These are phyloP conservation scores for Suhomyces kunorum DNA, from an alignment of 1,139 yeast species.

Conservation along the genomic window DNA sequence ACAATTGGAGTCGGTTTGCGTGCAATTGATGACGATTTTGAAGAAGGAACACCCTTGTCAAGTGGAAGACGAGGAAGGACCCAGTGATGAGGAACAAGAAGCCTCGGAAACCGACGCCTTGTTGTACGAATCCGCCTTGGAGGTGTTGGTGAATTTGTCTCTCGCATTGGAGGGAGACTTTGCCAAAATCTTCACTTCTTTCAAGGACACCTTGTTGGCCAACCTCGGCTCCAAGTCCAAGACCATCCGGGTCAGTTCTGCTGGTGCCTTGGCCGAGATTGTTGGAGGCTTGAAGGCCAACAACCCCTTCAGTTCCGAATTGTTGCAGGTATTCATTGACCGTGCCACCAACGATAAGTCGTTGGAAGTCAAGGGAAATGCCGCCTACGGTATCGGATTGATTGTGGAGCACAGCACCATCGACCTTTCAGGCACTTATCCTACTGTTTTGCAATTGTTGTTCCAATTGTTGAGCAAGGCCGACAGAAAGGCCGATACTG, in stretches of 20 bases:
- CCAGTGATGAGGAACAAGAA: conserved; percentile 59
- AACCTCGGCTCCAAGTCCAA: conserved; percentile 67
- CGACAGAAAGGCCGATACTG: conserved; percentile 63
- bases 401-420: conserved; percentile 60
- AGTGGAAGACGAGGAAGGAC: conserved; percentile 52
- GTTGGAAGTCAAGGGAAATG: conserved; percentile 88
- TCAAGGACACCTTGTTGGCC: conserved; percentile 65
- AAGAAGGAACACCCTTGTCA: conserved; percentile 85
- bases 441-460: conserved; percentile 69
- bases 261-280: conserved; percentile 91
- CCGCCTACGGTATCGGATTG: conserved; percentile 94
- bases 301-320: conserved; percentile 68
- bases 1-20: conserved; percentile 65
- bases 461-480: conserved; percentile 79
- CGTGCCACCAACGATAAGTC: conserved; percentile 77
- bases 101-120: conserved; percentile 87
- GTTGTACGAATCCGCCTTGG: conserved; percentile 81
- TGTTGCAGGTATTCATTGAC: conserved; percentile 67
- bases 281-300: conserved; percentile 70
- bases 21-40: conserved; percentile 68
- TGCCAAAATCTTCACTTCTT: conserved; percentile 66
- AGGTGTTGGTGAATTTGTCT: conserved; percentile 77
- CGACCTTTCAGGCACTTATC: conserved; percentile 66
- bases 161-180: conserved; percentile 76
- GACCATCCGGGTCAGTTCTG: conserved; percentile 75